Evolutionary conservation across 2,329 filamentous ascomycete genomes (phyloP), one percentile per base, ranked within the genome.

Genomic region (Parascedosporium putredinis): DNA sequence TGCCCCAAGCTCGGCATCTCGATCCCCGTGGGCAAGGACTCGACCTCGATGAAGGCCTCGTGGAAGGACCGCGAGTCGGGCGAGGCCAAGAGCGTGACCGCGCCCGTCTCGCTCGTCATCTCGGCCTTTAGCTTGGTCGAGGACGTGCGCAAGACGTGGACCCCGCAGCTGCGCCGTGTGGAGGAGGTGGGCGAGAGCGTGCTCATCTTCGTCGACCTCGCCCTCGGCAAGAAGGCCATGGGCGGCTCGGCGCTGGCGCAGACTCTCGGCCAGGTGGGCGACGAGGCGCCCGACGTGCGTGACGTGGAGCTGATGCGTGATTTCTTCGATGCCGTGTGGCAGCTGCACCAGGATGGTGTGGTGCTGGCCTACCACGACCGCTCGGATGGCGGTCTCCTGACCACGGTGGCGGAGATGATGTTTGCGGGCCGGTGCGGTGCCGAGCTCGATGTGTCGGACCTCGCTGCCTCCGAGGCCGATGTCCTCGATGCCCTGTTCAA

Each of bases 31-130:
- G 93, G 93, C 50, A 97, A 98, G 69, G 93, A 98, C 65, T 97
- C 91, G 0, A 95, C 94, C 67, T 96, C 90, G 2, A 97, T 98
- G 93, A 96, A 96, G 74, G 91, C 94, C 60, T 88, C 88, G 50
- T 97, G 93, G 93, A 85, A 81, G 61, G 86, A 91, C 56, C 71
- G 73, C 53, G 71, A 76, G 51, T 78, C 73, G 25, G 78, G 79
- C 16, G 75, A 86, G 54, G 69, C 76, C 12, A 93, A 86, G 70
- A 90, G 90, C 56, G 91, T 97, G 46, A 96, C 88, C 33, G 88
- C 93, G 4, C 93, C 93, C 1, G 79, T 97, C 58, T 95, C 91
- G 1, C 76, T 95, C 5, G 83, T 96, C 50, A 89, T 97, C 57
- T 89, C 93, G 4, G 88, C 93, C 1, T 96, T 97, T 60, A 84